Evolutionary conservation across 495 filamentous ascomycete species (phyloP), one percentile per base, ranked within the genome.

Genomic region (Cudoniella acicularis): DNA sequence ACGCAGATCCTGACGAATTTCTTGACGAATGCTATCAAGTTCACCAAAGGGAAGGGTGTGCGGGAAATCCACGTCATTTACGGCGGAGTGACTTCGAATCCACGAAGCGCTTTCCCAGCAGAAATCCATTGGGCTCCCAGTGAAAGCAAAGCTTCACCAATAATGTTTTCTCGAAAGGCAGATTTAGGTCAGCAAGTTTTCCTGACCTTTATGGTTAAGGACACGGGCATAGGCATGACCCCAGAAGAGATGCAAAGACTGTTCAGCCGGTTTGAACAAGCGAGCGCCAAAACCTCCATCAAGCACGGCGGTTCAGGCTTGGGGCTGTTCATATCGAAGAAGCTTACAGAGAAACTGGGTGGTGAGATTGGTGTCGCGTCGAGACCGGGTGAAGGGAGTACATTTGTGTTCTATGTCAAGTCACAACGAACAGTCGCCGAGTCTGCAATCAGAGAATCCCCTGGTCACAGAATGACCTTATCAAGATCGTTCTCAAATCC

Each of bases 281-380:
- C 81, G 20, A 13, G 74, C 73, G 21, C 88, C 88, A 2, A 85
- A 40, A 93, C 90, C 0, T 88, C 92, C 54, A 82, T 89, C 1
- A 80, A 87, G 45, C 94, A 94, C 61, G 91, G 90, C 22, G 91
- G 91, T 3, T 90, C 84, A 1, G 91, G 91, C 0, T 79, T 96
- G 1, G 91, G 91, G 0, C 76, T 96, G 3, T 94, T 92, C 70
- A 92, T 96, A 54, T 89, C 85, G 22, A 77, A 87, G 25, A 83
- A 86, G 52, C 74, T 96, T 8, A 89, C 87, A 23, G 89, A 94
- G 63, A 69, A 93, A 16, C 90, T 92, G 73, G 89, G 90, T n/a
- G 90, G 91, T 2, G 87, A 91, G 60, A 92, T 94, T 48, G 90
- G 89, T 1, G 89, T 94, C 1, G 77, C 80, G 18, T 90, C 87